These are phyloP conservation scores for Nannizziopsis barbatae DNA, from an alignment of 2,329 filamentous ascomycete species.

Conservation along the genomic window DNA sequence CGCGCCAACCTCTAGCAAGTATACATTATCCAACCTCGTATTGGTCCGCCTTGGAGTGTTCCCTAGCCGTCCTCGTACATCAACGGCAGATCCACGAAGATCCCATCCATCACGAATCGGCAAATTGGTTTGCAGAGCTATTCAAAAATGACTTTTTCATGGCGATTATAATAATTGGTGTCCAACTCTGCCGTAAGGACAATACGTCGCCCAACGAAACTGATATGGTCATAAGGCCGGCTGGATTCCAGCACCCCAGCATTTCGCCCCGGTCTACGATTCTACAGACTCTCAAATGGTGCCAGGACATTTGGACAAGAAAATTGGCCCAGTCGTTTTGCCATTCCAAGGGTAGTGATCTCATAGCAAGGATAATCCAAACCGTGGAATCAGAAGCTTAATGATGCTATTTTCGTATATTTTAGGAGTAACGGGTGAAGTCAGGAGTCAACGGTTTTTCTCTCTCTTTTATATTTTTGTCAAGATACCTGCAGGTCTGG, in stretches of 20 bases:
- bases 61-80: constrained; percentile 23
- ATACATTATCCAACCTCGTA: constrained; percentile 22
- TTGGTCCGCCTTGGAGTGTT: constrained; percentile 25
- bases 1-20: constrained; percentile 18
- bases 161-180: constrained; percentile 16
- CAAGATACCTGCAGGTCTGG: too few relatives aligned
- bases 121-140: constrained; percentile 16
- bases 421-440: too few relatives aligned
- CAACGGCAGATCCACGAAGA: constrained; percentile 21
- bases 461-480: too few relatives aligned
- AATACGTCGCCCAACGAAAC: constrained; percentile 6
- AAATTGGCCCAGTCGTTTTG: constrained; percentile 23
- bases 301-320: constrained; percentile 38
- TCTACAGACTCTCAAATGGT: constrained; percentile 16
- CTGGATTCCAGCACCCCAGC: constrained; percentile 3
- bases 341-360: constrained; percentile 6
- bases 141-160: constrained; percentile 19
- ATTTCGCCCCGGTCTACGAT: constrained; percentile 17
- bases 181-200: constrained; percentile 15
- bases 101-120: constrained; percentile 6
- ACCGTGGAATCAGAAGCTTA: neutral
- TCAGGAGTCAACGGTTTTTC: too few relatives aligned
- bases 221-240: neutral
- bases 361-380: constrained; percentile 5
- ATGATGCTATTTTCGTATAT: neutral